Conservation (phyloP, 495 filamentous ascomycete genomes). For the Aspergillus carlsbadensis region DNA sequence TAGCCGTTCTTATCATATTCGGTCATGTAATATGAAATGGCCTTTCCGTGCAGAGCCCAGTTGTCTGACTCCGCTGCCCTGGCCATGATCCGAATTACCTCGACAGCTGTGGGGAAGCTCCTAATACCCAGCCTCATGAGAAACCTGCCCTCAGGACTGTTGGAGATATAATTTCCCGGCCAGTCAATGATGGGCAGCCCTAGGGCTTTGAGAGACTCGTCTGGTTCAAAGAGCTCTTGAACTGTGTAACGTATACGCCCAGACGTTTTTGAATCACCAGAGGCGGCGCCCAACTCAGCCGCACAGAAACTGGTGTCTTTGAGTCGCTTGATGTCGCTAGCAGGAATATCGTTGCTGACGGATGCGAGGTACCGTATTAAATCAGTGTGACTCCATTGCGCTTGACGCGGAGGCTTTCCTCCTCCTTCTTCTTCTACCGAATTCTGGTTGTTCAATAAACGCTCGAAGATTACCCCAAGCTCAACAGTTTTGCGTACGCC, state of each 20-base stretch:
- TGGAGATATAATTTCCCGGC: constrained; percentile 63
- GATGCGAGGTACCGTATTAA: constrained; percentile 91
- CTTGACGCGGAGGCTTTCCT: constrained; percentile 30
- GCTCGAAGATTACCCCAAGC: constrained; percentile 86
- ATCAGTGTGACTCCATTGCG: constrained; percentile 88
- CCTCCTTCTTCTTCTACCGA: constrained; percentile 43
- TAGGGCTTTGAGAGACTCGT: constrained; percentile 63
- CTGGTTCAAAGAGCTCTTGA: constrained; percentile 83
- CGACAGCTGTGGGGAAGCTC: constrained; percentile 62
- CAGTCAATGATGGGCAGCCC: constrained; percentile 81
- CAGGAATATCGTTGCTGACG: constrained; percentile 85
- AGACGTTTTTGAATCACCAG: constrained; percentile 7
- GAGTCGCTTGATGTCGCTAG: constrained; percentile 76
- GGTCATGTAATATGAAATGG: constrained; percentile 78
- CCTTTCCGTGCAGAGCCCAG: constrained; percentile 53
- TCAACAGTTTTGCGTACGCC: constrained; percentile 86
- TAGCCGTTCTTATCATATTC: constrained; percentile 80
- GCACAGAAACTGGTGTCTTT: constrained; percentile 76
- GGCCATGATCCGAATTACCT: constrained; percentile 74
- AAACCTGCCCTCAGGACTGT: constrained; percentile 70
- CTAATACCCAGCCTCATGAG: constrained; percentile 68
- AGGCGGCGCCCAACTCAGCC: constrained; percentile 55
- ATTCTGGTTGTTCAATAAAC: constrained; percentile 61
- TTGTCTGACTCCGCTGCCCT: constrained; percentile 56
- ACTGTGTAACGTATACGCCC: constrained; percentile 68